Percentiles rank a stretch among this genome's conserved stretches.
Evolutionary conservation across 1,284 basidiomycete genomes (phyloP).

Genomic region (Omphalotus olearius): DNA sequence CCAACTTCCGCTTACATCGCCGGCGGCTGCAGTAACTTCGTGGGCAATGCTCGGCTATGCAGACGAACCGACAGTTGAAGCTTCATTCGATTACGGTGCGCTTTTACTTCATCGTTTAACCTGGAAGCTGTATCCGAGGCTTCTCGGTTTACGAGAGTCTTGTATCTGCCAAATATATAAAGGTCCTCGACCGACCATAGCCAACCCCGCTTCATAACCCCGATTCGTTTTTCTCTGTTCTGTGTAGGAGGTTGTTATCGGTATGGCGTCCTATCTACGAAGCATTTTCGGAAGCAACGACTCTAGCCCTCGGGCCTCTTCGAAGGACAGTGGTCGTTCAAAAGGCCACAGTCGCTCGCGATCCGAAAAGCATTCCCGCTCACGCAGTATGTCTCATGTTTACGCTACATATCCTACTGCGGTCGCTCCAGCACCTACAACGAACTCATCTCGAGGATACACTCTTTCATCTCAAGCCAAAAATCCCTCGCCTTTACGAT

Average conservation of each 20-base stretch:
- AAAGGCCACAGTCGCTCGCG: conserved; percentile 13
- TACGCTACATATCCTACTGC: conserved; percentile 5
- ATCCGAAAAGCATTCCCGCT: conserved; percentile 4
- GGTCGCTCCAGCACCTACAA: conserved; percentile 3
- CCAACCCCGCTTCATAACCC: background rate
- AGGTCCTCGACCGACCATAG: background rate
- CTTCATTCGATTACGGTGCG: no score
- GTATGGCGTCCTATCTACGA: conserved; percentile 14
- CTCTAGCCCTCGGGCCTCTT: conserved; percentile 3
- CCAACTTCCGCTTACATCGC: no score
- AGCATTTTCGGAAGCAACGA: conserved; percentile 10
- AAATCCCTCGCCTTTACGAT: conserved; percentile 16
- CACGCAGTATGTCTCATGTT: conserved; percentile 5
- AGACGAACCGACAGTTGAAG: no score
- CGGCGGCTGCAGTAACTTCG: no score
- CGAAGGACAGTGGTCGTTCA: conserved; percentile 7
- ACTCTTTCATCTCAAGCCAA: conserved; percentile 12
- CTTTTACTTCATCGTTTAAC: no score
- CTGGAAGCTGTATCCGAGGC: no score
- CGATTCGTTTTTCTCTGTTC: background rate
- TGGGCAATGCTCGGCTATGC: no score
- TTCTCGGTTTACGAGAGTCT: no score
- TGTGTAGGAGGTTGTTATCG: background rate
- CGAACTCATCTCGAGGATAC: conserved; percentile 2
- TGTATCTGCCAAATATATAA: background rate